Evolutionary conservation across 2,329 filamentous ascomycete genomes (phyloP).

Genomic region (Colletotrichum orbiculare): DNA sequence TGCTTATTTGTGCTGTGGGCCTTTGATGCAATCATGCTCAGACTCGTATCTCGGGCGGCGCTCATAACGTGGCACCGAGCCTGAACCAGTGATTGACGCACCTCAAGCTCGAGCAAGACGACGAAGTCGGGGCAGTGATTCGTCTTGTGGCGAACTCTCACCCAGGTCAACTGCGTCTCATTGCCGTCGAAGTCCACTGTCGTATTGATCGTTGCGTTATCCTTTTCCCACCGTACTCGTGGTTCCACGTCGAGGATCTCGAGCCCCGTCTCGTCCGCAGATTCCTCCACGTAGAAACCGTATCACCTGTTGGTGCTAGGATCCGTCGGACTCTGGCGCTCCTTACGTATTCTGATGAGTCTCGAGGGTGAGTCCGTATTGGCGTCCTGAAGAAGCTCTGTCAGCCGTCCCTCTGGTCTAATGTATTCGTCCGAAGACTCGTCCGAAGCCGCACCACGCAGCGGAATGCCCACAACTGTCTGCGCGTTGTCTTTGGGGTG

Average conservation of each 20-base stretch:
- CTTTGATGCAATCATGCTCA: too few species aligned
- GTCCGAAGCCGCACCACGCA: neutral
- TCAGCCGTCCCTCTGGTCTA: neutral
- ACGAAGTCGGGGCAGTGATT: neutral
- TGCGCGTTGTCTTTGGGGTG: neutral
- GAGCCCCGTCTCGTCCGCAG: neutral
- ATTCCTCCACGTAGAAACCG: constrained; percentile 3
- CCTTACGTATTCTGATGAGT: neutral
- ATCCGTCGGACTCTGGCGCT: neutral
- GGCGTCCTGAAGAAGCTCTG: neutral
- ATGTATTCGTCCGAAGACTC: constrained; percentile 6
- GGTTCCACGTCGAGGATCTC: neutral
- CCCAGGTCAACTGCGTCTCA: neutral
- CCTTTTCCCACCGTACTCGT: neutral
- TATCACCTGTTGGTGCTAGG: neutral
- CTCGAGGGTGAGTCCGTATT: neutral
- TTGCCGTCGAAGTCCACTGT: neutral
- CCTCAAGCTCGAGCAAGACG: too few species aligned
- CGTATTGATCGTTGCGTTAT: neutral
- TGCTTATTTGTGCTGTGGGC: too few species aligned
- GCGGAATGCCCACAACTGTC: neutral
- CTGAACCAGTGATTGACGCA: too few species aligned
- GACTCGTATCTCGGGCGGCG: too few species aligned
- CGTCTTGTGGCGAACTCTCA: neutral
- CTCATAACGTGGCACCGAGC: too few species aligned